Conservation (phyloP, 768 basidiomycete genomes). For the Lyophyllum semitale region DNA sequence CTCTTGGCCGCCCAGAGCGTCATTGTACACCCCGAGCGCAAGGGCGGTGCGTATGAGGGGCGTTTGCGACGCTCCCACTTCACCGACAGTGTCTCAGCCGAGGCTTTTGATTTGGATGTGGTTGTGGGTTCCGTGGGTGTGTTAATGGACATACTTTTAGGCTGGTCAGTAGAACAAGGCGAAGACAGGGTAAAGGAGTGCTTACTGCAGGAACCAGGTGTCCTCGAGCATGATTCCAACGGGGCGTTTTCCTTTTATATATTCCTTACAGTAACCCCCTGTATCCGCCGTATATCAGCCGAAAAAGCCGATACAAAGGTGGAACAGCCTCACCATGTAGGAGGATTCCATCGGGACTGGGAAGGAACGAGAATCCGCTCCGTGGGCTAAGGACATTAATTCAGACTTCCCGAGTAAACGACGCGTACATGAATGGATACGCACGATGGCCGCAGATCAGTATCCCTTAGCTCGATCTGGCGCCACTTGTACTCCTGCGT, state of each 20-base stretch:
- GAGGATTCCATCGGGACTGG: conserved; percentile 75
- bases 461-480: conserved; percentile 72
- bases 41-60: conserved; percentile 63
- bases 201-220: conserved; percentile 82
- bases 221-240: conserved; percentile 89
- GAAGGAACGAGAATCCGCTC: conserved; percentile 84
- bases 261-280: conserved; percentile 94
- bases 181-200: conserved; percentile 4
- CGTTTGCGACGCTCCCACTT: conserved; percentile 90
- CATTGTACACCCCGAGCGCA: conserved; percentile 88
- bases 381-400: conserved; percentile 48
- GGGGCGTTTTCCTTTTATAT: conserved; percentile 80
- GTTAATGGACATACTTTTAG: conserved; percentile 12
- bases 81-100: conserved; percentile 50
- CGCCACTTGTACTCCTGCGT: conserved; percentile 87
- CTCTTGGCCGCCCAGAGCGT: conserved; percentile 68
- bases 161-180: neutral
- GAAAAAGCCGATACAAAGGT: neutral
- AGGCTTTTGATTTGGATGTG: conserved; percentile 31
- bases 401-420: too few relatives aligned
- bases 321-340: conserved; percentile 58
- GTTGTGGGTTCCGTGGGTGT: conserved; percentile 18
- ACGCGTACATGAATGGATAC: conserved; percentile 20
- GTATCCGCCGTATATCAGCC: too few relatives aligned
- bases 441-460: conserved; percentile 73